Evolutionary conservation across 2,329 filamentous ascomycete genomes (phyloP).

Genomic region (Curvularia spicifera): DNA sequence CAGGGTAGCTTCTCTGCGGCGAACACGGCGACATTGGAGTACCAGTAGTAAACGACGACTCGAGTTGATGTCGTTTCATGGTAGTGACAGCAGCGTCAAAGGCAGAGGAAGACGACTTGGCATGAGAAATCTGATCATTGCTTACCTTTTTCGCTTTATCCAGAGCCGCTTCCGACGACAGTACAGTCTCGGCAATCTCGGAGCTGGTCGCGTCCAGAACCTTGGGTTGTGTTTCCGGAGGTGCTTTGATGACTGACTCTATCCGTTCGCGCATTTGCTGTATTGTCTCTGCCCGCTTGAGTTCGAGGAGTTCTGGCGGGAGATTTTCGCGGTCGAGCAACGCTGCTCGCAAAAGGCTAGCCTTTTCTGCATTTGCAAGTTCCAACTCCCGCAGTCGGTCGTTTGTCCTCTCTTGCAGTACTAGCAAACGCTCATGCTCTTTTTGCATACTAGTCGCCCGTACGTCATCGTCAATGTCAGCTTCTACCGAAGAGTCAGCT

Average conservation of each 20-base stretch:
- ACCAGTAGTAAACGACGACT: conserved; percentile 31
- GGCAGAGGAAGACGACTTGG: conserved; percentile 25
- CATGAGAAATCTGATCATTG: conserved; percentile 34
- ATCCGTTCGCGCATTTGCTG: conserved; percentile 45
- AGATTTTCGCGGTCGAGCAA: conserved; percentile 44
- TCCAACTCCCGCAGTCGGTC: conserved; percentile 46
- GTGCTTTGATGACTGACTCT: conserved; percentile 38
- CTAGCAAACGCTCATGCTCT: conserved; percentile 45
- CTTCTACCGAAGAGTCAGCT: conserved; percentile 25
- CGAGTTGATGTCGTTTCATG: conserved; percentile 27
- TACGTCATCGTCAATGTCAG: conserved; percentile 39
- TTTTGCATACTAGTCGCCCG: conserved; percentile 41
- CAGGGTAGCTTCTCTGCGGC: conserved; percentile 13
- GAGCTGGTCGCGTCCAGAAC: conserved; percentile 41
- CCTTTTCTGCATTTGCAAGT: conserved; percentile 45
- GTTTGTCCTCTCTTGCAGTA: conserved; percentile 44
- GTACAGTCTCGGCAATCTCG: conserved; percentile 46
- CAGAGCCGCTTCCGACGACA: conserved; percentile 43
- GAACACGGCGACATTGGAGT: conserved; percentile 31
- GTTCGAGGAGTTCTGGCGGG: conserved; percentile 41
- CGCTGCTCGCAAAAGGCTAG: conserved; percentile 42
- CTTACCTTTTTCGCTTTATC: conserved; percentile 50
- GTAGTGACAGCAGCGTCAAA: conserved; percentile 32
- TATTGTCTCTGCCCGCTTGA: conserved; percentile 42
- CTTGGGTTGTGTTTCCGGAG: conserved; percentile 41